A percentile compares a stretch with the other conserved stretches of the same genome.
phyloP scores from a whole-genome alignment of 2,329 filamentous ascomycete species.

The Lasiodiplodia sp. region DNA sequence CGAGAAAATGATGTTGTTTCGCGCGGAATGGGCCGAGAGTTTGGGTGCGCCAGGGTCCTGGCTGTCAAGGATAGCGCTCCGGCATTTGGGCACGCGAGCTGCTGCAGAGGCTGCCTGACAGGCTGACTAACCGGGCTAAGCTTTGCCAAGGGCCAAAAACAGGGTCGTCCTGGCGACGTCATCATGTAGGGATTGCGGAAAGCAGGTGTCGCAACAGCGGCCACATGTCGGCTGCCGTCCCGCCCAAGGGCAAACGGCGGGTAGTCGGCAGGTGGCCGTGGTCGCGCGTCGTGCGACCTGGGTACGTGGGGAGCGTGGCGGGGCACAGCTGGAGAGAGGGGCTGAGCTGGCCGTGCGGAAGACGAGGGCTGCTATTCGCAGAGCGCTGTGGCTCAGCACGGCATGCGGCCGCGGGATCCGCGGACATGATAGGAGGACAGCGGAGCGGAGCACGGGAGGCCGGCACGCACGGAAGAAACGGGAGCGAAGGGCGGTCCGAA shows the following conservation, averaged over 20 bases:
- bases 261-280: conserved; percentile 14
- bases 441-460: conserved; percentile 21
- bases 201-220: background rate
- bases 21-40: background rate
- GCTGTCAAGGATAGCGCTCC: background rate
- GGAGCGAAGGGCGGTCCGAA: conserved; percentile 14
- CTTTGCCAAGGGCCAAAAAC: conserved; percentile 7
- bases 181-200: background rate
- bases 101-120: background rate
- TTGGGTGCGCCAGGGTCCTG: background rate
- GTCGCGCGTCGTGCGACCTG: background rate
- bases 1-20: background rate
- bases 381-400: background rate
- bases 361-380: background rate
- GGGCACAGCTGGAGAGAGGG: conserved; percentile 5
- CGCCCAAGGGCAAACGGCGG: background rate
- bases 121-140: conserved; percentile 5
- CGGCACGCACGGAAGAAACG: conserved; percentile 26
- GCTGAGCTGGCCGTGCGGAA: conserved; percentile 13
- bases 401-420: background rate
- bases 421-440: background rate
- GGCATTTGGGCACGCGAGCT: background rate
- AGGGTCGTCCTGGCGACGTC: conserved; percentile 4
- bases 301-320: conserved; percentile 8
- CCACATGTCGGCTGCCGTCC: background rate